Evolutionary conservation across 208 protist species (phyloP).

Genomic region (Plasmodiophora brassicae): DNA sequence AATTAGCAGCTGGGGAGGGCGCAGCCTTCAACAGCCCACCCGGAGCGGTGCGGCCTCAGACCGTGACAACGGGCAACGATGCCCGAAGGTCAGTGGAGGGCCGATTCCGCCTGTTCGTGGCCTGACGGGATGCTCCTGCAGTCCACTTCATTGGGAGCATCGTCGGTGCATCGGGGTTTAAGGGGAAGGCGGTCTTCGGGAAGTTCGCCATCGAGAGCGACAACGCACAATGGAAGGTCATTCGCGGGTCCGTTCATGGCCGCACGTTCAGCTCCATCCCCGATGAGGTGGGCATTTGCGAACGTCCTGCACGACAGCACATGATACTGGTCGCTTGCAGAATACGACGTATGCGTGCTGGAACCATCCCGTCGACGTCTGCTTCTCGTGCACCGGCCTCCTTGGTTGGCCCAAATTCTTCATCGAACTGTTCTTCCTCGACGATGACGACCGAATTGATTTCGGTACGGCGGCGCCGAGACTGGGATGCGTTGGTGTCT

Average conservation of each 20-base stretch:
- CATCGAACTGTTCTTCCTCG: neutral
- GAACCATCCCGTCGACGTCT: slow-evolving; percentile 5
- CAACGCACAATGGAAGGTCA: neutral
- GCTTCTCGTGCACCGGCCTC: neutral
- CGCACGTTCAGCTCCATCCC: neutral
- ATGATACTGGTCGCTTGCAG: neutral
- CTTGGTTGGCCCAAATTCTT: neutral
- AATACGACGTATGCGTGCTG: neutral
- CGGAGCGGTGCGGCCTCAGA: too few species aligned
- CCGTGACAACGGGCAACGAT: too few species aligned
- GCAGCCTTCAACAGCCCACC: too few species aligned
- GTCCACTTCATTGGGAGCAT: neutral
- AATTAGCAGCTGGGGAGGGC: too few species aligned
- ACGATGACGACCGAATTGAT: neutral
- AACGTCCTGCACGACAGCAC: neutral
- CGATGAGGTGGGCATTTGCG: neutral
- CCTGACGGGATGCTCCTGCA: neutral
- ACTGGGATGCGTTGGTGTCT: neutral
- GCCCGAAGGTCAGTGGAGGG: neutral
- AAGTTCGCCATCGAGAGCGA: neutral
- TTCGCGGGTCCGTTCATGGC: neutral
- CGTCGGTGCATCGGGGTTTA: neutral
- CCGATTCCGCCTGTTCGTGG: neutral
- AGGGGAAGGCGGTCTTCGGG: neutral
- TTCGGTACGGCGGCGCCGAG: neutral